Conservation (phyloP, 1,284 basidiomycete genomes). For the Ceratobasidium sp. region DNA sequence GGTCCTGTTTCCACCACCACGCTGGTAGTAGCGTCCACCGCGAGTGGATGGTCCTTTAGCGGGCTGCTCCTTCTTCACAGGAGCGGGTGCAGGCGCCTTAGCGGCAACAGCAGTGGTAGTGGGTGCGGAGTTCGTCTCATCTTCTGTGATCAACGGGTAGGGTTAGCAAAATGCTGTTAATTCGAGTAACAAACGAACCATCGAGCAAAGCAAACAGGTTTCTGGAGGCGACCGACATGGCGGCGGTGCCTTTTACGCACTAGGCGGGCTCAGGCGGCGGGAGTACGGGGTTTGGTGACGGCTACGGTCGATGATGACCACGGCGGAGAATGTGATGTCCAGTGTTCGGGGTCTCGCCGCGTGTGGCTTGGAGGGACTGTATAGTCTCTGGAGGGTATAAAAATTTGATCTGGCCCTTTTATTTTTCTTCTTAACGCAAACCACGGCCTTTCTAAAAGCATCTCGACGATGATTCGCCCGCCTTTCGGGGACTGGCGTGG, state of each 20-base stretch:
- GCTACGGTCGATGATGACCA: constrained; percentile 35
- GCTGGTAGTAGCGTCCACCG: constrained; percentile 76
- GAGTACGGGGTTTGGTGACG: constrained; percentile 28
- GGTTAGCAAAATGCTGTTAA: background rate
- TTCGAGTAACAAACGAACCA: constrained; percentile 59
- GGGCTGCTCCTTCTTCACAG: constrained; percentile 52
- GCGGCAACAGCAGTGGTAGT: constrained; percentile 52
- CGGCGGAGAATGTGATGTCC: constrained; percentile 13
- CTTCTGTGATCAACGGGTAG: constrained; percentile 57
- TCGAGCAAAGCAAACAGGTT: constrained; percentile 83
- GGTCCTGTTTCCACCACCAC: constrained; percentile 62
- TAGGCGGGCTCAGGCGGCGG: constrained; percentile 36
- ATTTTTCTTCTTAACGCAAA: constrained; percentile 60
- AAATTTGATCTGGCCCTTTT: constrained; percentile 20
- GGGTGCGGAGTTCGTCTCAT: constrained; percentile 48
- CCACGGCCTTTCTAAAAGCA: constrained; percentile 81
- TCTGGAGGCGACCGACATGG: constrained; percentile 86
- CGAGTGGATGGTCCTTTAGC: constrained; percentile 70
- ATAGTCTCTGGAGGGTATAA: constrained; percentile 21
- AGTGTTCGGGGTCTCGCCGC: constrained; percentile 31
- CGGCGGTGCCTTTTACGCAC: constrained; percentile 66
- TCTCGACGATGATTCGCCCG: constrained; percentile 83
- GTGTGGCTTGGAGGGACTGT: constrained; percentile 37
- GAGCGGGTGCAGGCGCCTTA: constrained; percentile 58
- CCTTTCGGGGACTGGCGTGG: constrained; percentile 71